These are phyloP conservation scores for Mycosphaerella sp. DNA, from an alignment of 2,329 filamentous ascomycete genomes.

Conservation along the genomic window DNA sequence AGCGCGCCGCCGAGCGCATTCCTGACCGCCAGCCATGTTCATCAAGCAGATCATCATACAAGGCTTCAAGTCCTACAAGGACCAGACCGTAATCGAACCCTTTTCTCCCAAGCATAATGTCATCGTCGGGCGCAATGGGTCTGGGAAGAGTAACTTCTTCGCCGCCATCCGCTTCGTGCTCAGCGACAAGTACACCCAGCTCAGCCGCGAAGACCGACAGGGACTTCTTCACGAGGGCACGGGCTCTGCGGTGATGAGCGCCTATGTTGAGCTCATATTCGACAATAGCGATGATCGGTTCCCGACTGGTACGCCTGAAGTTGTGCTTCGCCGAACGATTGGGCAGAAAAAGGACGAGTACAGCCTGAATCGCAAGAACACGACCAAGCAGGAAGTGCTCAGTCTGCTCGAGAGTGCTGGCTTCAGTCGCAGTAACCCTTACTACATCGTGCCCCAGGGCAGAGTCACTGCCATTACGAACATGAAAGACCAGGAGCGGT, in stretches of 20 bases:
- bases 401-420: slow-evolving; percentile 93
- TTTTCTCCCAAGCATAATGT: slow-evolving; percentile 98
- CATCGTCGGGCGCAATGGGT: slow-evolving; percentile 97
- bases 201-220: slow-evolving; percentile 92
- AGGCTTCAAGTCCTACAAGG: slow-evolving; percentile 97
- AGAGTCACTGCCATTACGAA: slow-evolving; percentile 94
- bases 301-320: slow-evolving; percentile 83
- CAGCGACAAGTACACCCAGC: slow-evolving; percentile 85
- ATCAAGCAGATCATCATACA: slow-evolving; percentile 99
- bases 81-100: slow-evolving; percentile 96
- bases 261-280: slow-evolving; percentile 99
- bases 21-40: slow-evolving; percentile 57
- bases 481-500: slow-evolving; percentile 91
- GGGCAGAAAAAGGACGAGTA: slow-evolving; percentile 98
- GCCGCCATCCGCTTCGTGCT: slow-evolving; percentile 97
- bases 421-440: slow-evolving; percentile 94
- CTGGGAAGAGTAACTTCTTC: slow-evolving; percentile 99
- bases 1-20: slow-evolving; percentile 5
- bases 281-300: slow-evolving; percentile 97
- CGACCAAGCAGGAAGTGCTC: slow-evolving; percentile 88
- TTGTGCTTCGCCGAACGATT: slow-evolving; percentile 87
- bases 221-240: slow-evolving; percentile 96
- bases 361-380: slow-evolving; percentile 92
- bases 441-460: slow-evolving; percentile 98
- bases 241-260: slow-evolving; percentile 95